Conservation (phyloP, 768 basidiomycete genomes). For the Gyrodon lividus region DNA sequence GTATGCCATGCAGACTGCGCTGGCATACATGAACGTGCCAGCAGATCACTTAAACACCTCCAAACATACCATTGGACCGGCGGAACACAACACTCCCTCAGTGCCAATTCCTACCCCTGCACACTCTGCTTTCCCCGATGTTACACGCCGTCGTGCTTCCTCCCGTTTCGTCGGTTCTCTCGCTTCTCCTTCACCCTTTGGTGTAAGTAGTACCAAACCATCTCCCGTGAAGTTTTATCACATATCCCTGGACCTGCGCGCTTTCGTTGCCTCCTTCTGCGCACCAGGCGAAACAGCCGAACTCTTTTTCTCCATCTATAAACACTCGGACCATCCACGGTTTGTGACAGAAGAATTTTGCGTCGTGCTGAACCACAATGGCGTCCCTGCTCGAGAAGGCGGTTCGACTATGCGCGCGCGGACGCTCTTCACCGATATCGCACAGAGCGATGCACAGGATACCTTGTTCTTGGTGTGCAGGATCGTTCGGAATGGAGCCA, state of each 20-base stretch:
- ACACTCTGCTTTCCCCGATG: slow-evolving; percentile 71
- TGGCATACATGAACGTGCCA: slow-evolving; percentile 70
- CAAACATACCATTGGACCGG: slow-evolving; percentile 37
- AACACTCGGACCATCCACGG: slow-evolving; percentile 66
- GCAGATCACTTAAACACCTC: slow-evolving; percentile 37
- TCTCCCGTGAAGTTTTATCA: slow-evolving; percentile 78
- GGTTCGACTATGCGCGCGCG: slow-evolving; percentile 57
- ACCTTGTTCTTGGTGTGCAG: slow-evolving; percentile 88
- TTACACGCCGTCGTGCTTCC: slow-evolving; percentile 26
- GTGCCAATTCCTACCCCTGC: slow-evolving; percentile 58
- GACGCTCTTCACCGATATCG: slow-evolving; percentile 89
- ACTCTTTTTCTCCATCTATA: slow-evolving; percentile 91
- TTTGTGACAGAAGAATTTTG: slow-evolving; percentile 96
- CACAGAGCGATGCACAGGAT: slow-evolving; percentile 79
- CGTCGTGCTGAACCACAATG: slow-evolving; percentile 87
- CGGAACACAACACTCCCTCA: slow-evolving; percentile 43
- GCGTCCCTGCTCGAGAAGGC: slow-evolving; percentile 80
- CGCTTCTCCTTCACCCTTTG: slow-evolving; percentile 13
- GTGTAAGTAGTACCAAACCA: slow-evolving; percentile 28
- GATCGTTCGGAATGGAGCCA: slow-evolving; percentile 82
- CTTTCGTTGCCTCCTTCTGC: slow-evolving; percentile 90
- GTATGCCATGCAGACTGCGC: slow-evolving; percentile 85
- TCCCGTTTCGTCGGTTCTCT: slow-evolving; percentile 38
- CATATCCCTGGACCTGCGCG: slow-evolving; percentile 85
- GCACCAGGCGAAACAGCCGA: slow-evolving; percentile 90